Conservation (phyloP, 768 basidiomycete genomes). For the Trametes punicea region DNA sequence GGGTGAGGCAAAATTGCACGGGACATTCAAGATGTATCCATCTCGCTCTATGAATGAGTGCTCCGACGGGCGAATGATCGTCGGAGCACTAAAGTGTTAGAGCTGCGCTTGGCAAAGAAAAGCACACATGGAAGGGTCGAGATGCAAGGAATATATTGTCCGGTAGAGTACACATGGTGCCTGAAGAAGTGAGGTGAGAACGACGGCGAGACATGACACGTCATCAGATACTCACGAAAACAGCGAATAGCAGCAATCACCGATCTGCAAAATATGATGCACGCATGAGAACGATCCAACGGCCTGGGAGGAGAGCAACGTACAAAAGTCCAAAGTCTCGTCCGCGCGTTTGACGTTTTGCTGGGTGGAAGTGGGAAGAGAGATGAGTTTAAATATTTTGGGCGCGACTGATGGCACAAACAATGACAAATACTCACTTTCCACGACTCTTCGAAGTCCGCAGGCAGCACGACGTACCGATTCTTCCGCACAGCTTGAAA, state of each 20-base stretch:
- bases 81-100: conserved; percentile 87
- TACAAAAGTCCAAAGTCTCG: conserved; percentile 97
- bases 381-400: conserved; percentile 30
- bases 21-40: conserved; percentile 28
- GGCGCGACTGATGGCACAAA: conserved; percentile 35
- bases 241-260: conserved; percentile 26
- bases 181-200: conserved; percentile 17
- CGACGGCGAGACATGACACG: conserved; percentile 16
- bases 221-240: conserved; percentile 37
- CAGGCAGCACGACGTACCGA: conserved; percentile 93
- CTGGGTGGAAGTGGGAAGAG: conserved; percentile 44
- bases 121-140: conserved; percentile 1
- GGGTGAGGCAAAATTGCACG: conserved; percentile 41
- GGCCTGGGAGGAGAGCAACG: conserved; percentile 23
- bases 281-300: neutral
- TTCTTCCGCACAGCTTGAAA: conserved; percentile 90
- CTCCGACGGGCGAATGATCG: conserved; percentile 56
- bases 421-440: conserved; percentile 76
- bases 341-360: conserved; percentile 95
- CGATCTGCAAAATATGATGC: conserved; percentile 35
- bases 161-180: conserved; percentile 36
- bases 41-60: conserved; percentile 88
- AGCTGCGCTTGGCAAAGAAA: conserved; percentile 34
- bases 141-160: conserved; percentile 30
- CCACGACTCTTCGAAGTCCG: conserved; percentile 99